Conservation (phyloP, 2,329 filamentous ascomycete species). For the Beauveria varroae region DNA sequence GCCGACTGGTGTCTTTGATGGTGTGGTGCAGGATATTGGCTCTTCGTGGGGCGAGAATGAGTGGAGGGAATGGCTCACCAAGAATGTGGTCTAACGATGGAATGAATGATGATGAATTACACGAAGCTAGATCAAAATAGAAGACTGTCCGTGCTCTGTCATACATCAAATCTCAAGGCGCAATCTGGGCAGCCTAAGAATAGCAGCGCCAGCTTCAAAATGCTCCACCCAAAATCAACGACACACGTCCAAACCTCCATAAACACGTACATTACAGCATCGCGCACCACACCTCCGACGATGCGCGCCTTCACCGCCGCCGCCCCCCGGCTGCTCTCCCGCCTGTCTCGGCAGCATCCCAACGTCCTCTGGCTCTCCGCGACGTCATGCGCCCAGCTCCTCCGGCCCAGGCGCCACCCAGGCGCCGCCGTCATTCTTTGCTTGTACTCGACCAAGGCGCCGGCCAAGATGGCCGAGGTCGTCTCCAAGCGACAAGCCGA, state of each 20-base stretch:
- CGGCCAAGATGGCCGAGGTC: neutral
- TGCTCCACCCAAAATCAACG: conserved; percentile 1
- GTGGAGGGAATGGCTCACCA: conserved; percentile 76
- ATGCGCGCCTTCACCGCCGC: neutral
- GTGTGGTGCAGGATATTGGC: conserved; percentile 72
- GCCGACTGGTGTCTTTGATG: conserved; percentile 83
- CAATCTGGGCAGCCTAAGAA: neutral
- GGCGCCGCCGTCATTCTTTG: neutral
- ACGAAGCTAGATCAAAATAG: neutral
- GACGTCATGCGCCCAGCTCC: neutral
- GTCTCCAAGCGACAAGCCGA: conserved; percentile 5
- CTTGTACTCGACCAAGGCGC: neutral
- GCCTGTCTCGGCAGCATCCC: neutral
- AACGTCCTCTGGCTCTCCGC: neutral
- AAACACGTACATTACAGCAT: neutral
- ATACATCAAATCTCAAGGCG: no score
- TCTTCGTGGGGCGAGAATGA: conserved; percentile 72
- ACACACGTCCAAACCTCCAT: neutral
- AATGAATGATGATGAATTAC: neutral
- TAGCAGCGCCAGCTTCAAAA: neutral
- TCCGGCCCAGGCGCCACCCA: neutral
- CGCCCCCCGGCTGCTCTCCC: neutral
- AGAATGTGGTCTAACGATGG: conserved; percentile 36
- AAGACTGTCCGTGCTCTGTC: neutral
- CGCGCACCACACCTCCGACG: neutral